Evolutionary conservation across 2,329 filamentous ascomycete genomes (phyloP).

Genomic region (Alternaria rosae): DNA sequence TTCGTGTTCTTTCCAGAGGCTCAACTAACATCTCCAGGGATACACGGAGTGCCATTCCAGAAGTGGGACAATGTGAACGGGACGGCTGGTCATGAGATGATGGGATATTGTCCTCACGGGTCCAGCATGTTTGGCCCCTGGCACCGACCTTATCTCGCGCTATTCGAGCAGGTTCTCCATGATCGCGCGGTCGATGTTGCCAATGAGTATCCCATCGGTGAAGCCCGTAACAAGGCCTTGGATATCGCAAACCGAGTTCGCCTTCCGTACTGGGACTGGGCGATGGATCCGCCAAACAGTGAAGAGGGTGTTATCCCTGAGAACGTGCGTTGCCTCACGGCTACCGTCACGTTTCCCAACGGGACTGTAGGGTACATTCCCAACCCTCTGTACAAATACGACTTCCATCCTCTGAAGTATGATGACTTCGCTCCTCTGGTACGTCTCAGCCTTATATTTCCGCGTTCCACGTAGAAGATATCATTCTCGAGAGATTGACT

Average conservation of each 20-base stretch:
- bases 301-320: constrained; percentile 36
- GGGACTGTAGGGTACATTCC: constrained; percentile 33
- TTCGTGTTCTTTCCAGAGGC: not conserved
- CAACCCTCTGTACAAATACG: constrained; percentile 40
- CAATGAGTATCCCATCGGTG: constrained; percentile 36
- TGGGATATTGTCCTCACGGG: constrained; percentile 42
- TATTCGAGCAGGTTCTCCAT: constrained; percentile 45
- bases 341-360: constrained; percentile 37
- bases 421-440: constrained; percentile 39
- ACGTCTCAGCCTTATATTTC: constrained; percentile 4
- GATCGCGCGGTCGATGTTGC: constrained; percentile 39
- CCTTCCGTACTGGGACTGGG: constrained; percentile 49
- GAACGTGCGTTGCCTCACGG: constrained; percentile 27
- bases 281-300: constrained; percentile 29
- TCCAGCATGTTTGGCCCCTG: constrained; percentile 43
- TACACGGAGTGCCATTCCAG: constrained; percentile 42
- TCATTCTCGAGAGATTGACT: too few species aligned
- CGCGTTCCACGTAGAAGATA: not conserved
- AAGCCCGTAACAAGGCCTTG: constrained; percentile 32
- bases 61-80: constrained; percentile 38
- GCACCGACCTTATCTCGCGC: constrained; percentile 44
- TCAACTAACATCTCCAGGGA: constrained; percentile 22
- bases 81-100: constrained; percentile 27
- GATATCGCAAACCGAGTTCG: constrained; percentile 34
- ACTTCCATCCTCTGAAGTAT: constrained; percentile 40